Conservation (phyloP, 352 stramenopile species). For the Phytophthora sojae region DNA sequence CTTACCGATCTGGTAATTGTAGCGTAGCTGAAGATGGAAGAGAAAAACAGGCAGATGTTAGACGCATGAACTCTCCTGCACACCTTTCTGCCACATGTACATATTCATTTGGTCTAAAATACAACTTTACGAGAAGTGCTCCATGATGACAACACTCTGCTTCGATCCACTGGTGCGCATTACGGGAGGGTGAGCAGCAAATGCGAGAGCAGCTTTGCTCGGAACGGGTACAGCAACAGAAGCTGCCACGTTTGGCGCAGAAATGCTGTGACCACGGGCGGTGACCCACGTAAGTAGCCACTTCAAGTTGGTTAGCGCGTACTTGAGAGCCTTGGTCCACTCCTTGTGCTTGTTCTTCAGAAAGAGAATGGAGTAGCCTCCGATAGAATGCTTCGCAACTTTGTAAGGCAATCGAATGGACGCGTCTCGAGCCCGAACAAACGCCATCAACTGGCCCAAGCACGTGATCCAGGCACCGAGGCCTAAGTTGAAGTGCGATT, state of each 20-base stretch:
- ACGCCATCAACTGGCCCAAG: slow-evolving; percentile 69
- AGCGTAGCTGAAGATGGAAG: slow-evolving; percentile 40
- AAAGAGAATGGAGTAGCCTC: slow-evolving; percentile 74
- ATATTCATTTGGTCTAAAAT: slow-evolving; percentile 49
- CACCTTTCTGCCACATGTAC: slow-evolving; percentile 39
- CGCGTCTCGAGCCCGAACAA: slow-evolving; percentile 61
- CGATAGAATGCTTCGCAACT: slow-evolving; percentile 75
- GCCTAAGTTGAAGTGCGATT: slow-evolving; percentile 89
- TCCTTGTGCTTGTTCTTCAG: slow-evolving; percentile 84
- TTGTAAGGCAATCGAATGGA: slow-evolving; percentile 85
- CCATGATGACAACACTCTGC: slow-evolving; percentile 35
- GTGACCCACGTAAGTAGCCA: slow-evolving; percentile 83
- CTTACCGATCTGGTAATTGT: slow-evolving; percentile 40
- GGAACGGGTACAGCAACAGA: neutral
- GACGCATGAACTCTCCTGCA: slow-evolving; percentile 28
- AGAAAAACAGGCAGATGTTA: slow-evolving; percentile 36
- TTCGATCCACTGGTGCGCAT: slow-evolving; percentile 26
- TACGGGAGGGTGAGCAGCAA: slow-evolving; percentile 17
- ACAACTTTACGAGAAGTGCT: slow-evolving; percentile 48
- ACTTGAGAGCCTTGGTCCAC: slow-evolving; percentile 90
- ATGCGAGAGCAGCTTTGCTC: slow-evolving; percentile 30
- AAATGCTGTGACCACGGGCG: slow-evolving; percentile 40
- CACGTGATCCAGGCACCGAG: slow-evolving; percentile 84
- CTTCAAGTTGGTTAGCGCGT: slow-evolving; percentile 86
- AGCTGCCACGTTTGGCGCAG: slow-evolving; percentile 6